Percentiles rank a stretch among this genome's conserved stretches.
Conservation (phyloP, 441 rosid genomes). For the Euphorbia schlechtendalii region DNA sequence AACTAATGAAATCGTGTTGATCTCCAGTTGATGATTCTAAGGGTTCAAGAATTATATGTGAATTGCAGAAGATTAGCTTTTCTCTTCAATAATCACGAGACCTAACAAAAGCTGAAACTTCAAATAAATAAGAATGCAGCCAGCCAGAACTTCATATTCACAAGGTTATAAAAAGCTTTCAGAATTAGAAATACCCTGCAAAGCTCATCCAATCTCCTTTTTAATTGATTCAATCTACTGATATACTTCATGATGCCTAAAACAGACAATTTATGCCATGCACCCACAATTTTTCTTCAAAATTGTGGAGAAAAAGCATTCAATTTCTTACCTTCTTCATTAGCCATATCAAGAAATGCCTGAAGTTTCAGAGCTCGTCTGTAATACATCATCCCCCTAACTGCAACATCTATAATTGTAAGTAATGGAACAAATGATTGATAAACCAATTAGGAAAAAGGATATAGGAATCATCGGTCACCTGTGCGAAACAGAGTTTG, state of each 20-base stretch:
- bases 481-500: constrained; percentile 97
- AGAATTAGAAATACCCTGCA: not conserved
- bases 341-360: constrained; percentile 99
- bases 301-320: constrained; percentile 7
- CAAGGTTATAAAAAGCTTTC: not conserved
- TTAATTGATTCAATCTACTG: not conserved
- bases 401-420: constrained; percentile 36
- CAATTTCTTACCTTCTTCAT: constrained; percentile 51
- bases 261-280: not conserved
- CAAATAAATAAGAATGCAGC: constrained; percentile 1
- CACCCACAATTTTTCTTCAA: not conserved
- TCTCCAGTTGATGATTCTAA: not conserved
- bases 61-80: not conserved
- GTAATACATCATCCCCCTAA: constrained; percentile 99
- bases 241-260: constrained; percentile 6
- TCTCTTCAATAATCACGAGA: not conserved
- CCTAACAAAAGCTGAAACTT: not conserved
- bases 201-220: not conserved
- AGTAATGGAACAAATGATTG: constrained; percentile 13
- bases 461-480: constrained; percentile 28
- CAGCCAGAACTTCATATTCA: not conserved
- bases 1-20: not conserved
- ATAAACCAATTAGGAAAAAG: constrained; percentile 15
- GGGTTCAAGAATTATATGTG: not conserved
- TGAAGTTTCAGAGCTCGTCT: constrained; percentile 95